phyloP scores from a whole-genome alignment of 768 basidiomycete genomes.

The Arthromyces matolae region DNA sequence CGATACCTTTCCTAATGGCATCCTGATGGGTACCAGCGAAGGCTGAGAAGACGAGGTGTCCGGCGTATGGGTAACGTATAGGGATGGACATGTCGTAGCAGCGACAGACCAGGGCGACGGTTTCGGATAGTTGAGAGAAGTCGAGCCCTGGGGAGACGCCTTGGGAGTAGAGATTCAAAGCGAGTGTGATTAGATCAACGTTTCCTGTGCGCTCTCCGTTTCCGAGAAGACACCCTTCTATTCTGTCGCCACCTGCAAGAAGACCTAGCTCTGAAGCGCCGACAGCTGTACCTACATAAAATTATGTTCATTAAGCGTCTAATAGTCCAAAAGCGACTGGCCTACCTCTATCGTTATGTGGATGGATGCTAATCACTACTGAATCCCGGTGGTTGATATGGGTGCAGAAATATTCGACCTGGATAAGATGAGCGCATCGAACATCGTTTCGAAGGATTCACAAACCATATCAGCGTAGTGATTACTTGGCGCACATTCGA shows the following conservation, averaged over 20 bases:
- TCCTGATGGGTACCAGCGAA: conserved; percentile 86
- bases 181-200: conserved; percentile 80
- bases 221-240: conserved; percentile 82
- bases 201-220: conserved; percentile 88
- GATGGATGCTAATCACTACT: conserved; percentile 69
- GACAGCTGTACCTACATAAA: conserved; percentile 59
- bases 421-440: no score
- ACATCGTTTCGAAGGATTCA: no score
- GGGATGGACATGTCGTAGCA: conserved; percentile 82
- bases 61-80: conserved; percentile 78
- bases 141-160: conserved; percentile 74
- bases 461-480: conserved; percentile 78
- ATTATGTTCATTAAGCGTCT: background rate
- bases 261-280: conserved; percentile 77
- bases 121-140: conserved; percentile 66
- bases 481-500: conserved; percentile 83
- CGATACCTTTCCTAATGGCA: conserved; percentile 86
- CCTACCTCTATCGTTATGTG: conserved; percentile 77
- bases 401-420: conserved; percentile 80
- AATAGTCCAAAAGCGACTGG: background rate
- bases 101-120: conserved; percentile 73
- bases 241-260: conserved; percentile 76
- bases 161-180: conserved; percentile 80
- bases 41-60: conserved; percentile 82
- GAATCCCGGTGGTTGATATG: conserved; percentile 69